Base-by-base conservation (phyloP, 2,329 filamentous ascomycete species). In the Thelonectria olida region DNA sequence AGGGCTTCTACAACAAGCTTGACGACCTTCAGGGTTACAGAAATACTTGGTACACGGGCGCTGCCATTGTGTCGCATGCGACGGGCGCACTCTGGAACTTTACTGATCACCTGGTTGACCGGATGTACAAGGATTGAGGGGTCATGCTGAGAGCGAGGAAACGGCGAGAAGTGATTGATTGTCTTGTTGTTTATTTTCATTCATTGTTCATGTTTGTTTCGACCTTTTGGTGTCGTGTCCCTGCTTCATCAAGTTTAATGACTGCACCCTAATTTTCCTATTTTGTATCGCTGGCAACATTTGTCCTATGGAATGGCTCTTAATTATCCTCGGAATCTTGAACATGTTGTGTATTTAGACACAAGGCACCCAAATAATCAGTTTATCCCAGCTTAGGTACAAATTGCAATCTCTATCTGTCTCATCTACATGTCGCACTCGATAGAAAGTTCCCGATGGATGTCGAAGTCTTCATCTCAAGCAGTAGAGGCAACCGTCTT, bases 81-180 rank as follows among this genome's bases (percentile, higher is more conserved):
- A 67, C 65, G 4, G 63, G 65, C 1, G 58, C 61, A 15, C 36
- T 67, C 15, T 67, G 65, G 65, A 67, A 67, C 53, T 67, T 67
- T 41, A 67, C 65, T 1, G 58, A 62, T 27, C 38, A 62, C 27
- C 63, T 67, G 9, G 61, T 67, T 15, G 65, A 67, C 3, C 61
- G 52, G 7, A 67, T 67, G 65, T 61, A 57, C 2, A 47, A 55
- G 34, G 31, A 19, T 2, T 54, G 48, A 22, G 10, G 1, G 23
- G 28, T 31, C n/a, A n/a, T n/a, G 28, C 7, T 7, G 28, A 31
- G 28, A 12, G 12, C 12, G 28, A 17, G 20, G 34, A 51, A 12
- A 38, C 19, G 13, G 22, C 9, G 22, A 20, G 12, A 4, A 42
- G 7, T 28, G 38, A n/a, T 13, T 42, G n/a, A 19, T 19, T 41